Evolutionary conservation across 768 basidiomycete species (phyloP).

Genomic region (Daedalea quercina): DNA sequence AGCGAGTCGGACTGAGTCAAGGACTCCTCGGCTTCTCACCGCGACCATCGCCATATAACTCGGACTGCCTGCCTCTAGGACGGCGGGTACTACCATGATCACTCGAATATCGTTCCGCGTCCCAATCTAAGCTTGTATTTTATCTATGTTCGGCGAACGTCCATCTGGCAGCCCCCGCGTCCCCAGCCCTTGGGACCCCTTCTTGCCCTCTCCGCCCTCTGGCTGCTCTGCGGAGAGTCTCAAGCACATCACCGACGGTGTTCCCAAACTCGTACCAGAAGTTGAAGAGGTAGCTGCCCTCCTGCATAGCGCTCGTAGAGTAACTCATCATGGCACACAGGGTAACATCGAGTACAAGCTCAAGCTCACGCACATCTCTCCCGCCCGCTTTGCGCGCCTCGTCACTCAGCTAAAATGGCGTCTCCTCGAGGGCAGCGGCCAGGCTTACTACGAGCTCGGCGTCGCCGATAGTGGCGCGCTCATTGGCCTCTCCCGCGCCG

Average conservation of each 20-base stretch:
- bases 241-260: slow-evolving; percentile 21
- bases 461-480: slow-evolving; percentile 87
- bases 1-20: too few relatives aligned
- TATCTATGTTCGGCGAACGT: slow-evolving; percentile 72
- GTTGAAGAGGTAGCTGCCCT: slow-evolving; percentile 47
- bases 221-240: slow-evolving; percentile 24
- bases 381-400: slow-evolving; percentile 71
- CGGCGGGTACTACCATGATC: slow-evolving; percentile 33
- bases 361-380: slow-evolving; percentile 74
- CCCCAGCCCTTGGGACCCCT: slow-evolving; percentile 77
- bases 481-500: slow-evolving; percentile 64
- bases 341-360: slow-evolving; percentile 96
- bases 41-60: too few relatives aligned
- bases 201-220: slow-evolving; percentile 51
- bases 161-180: slow-evolving; percentile 76
- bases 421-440: slow-evolving; percentile 47
- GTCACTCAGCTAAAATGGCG: slow-evolving; percentile 97
- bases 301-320: too few relatives aligned
- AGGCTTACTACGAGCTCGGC: slow-evolving; percentile 47
- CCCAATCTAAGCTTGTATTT: slow-evolving; percentile 4
- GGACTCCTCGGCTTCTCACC: too few relatives aligned
- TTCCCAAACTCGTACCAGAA: slow-evolving; percentile 72
- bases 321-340: slow-evolving; percentile 22
- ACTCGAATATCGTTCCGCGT: slow-evolving; percentile 41
- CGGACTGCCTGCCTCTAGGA: too few relatives aligned